phyloP scores from a whole-genome alignment of 2,329 filamentous ascomycete genomes.

The Pseudogymnoascus sp. region DNA sequence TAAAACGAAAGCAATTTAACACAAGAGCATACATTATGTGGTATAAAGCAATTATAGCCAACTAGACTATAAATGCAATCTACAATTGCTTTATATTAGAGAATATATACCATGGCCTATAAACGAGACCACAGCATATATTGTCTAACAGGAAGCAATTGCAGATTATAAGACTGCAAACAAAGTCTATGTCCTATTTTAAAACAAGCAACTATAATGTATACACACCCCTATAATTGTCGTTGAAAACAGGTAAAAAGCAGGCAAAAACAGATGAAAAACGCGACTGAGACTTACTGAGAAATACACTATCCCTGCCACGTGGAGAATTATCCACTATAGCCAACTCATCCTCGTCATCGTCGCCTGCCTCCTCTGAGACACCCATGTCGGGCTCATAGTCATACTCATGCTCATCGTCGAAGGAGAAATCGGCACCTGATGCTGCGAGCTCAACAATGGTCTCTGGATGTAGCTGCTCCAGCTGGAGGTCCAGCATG shows the following conservation, averaged over 20 bases:
- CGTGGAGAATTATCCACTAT: background rate
- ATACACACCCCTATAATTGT: background rate
- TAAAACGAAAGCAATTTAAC: background rate
- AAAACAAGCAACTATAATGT: background rate
- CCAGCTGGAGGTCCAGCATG: background rate
- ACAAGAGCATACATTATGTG: background rate
- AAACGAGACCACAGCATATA: background rate
- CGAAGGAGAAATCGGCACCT: background rate
- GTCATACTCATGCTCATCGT: background rate
- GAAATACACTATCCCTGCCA: background rate
- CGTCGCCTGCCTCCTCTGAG: background rate
- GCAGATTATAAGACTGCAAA: background rate
- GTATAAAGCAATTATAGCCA: background rate
- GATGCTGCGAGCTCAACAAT: background rate
- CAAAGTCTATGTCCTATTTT: background rate
- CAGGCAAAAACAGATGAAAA: background rate
- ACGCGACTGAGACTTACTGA: background rate
- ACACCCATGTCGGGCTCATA: background rate
- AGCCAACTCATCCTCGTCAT: background rate
- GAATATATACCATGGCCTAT: background rate
- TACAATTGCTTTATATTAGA: background rate
- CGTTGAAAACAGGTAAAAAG: background rate
- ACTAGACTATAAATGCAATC: background rate
- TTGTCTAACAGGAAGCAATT: background rate
- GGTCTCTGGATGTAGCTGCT: background rate